A percentile compares a stretch with the other conserved stretches of the same genome.
These are phyloP conservation scores for Kuraishia cidri DNA, from an alignment of 805 yeast genomes.

Conservation along the genomic window DNA sequence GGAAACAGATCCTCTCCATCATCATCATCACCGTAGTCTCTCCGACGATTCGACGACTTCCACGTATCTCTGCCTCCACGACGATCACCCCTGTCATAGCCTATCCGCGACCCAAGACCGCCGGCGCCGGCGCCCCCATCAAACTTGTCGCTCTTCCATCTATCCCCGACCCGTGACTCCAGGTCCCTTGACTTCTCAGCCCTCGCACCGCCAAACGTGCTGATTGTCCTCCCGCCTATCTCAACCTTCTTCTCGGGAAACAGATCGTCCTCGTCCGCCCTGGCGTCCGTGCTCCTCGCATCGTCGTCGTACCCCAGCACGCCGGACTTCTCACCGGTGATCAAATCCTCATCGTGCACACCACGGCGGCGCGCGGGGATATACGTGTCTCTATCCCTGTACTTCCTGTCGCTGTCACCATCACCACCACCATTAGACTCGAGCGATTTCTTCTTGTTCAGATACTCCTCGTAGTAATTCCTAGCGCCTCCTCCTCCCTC, in stretches of 20 bases:
- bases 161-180: not conserved
- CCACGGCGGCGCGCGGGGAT: conserved; percentile 6
- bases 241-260: conserved; percentile 14
- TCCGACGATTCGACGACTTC: not conserved
- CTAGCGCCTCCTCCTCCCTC: conserved; percentile 1
- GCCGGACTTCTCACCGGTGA: conserved; percentile 23
- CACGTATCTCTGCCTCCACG: too few relatives aligned
- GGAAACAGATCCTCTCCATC: conserved; percentile 27
- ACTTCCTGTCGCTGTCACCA: not conserved
- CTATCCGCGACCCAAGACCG: too few relatives aligned
- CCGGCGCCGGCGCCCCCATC: not conserved
- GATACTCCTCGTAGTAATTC: conserved; percentile 6
- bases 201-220: not conserved
- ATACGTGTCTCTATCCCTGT: conserved; percentile 4
- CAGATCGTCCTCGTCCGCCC: conserved; percentile 26
- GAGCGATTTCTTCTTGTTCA: conserved; percentile 4
- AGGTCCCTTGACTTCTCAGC: conserved; percentile 1
- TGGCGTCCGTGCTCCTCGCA: too few relatives aligned
- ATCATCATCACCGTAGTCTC: not conserved
- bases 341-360: conserved; percentile 24
- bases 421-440: not conserved
- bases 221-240: not conserved
- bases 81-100: too few relatives aligned
- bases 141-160: too few relatives aligned
- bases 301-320: conserved; percentile 19